phyloP scores from a whole-genome alignment of 2,329 filamentous ascomycete species.

The Sclerotinia borealis region DNA sequence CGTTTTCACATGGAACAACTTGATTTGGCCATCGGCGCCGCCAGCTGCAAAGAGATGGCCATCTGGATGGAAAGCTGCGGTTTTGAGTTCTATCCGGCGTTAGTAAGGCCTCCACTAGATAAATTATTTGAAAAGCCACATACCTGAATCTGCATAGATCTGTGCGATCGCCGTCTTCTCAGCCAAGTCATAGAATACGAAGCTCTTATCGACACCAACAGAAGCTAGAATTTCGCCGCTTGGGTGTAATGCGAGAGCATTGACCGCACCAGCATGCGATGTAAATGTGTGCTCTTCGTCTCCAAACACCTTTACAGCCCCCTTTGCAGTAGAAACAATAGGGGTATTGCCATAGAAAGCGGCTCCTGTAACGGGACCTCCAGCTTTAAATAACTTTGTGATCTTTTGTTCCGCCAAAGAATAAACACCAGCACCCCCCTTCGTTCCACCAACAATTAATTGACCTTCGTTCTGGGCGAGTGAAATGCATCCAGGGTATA shows the following conservation, averaged over 20 bases:
- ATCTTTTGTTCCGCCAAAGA: conserved; percentile 72
- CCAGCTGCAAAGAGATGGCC: conserved; percentile 90
- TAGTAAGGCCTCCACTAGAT: not conserved
- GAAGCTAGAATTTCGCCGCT: conserved; percentile 78
- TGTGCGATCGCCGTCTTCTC: conserved; percentile 65
- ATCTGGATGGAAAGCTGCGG: conserved; percentile 87
- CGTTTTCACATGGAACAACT: conserved; percentile 81
- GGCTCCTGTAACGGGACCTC: conserved; percentile 50
- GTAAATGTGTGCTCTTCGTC: conserved; percentile 63
- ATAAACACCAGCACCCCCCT: conserved; percentile 66
- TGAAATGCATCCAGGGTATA: conserved; percentile 52
- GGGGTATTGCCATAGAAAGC: conserved; percentile 39
- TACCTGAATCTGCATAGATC: conserved; percentile 74
- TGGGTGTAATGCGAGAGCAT: conserved; percentile 73
- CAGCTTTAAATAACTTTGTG: conserved; percentile 36
- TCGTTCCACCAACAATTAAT: conserved; percentile 55
- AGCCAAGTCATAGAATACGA: conserved; percentile 78
- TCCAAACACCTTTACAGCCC: conserved; percentile 70
- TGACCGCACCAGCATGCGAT: conserved; percentile 79
- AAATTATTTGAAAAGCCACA: conserved; percentile 33
- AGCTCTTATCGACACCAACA: conserved; percentile 85
- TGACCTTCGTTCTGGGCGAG: conserved; percentile 57
- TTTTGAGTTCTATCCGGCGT: conserved; percentile 40
- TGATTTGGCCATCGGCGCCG: conserved; percentile 72
- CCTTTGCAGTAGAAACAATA: conserved; percentile 30